Evolutionary conservation across 768 basidiomycete genomes (phyloP).

Genomic region (Mycena galericulata): DNA sequence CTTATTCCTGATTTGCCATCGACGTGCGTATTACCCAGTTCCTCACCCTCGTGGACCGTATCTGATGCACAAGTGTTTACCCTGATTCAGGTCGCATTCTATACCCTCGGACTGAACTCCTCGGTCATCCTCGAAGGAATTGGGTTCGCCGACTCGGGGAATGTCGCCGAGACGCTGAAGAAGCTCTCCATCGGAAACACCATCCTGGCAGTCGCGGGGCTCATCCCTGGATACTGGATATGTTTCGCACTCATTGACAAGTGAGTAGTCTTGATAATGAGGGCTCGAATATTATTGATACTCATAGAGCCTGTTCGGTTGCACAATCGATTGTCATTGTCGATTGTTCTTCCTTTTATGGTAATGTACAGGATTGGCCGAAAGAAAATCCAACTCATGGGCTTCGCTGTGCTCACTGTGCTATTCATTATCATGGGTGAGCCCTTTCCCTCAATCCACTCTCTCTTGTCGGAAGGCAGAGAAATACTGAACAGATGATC

Average conservation of each 20-base stretch:
- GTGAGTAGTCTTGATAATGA: no score
- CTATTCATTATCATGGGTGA: constrained; percentile 78
- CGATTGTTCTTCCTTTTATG: no score
- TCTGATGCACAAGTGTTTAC: no score
- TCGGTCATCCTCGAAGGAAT: constrained; percentile 80
- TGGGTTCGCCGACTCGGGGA: constrained; percentile 60
- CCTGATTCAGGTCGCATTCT: constrained; percentile 82
- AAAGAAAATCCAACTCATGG: constrained; percentile 84
- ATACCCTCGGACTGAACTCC: constrained; percentile 88
- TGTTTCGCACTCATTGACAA: constrained; percentile 73
- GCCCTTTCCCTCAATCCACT: constrained; percentile 39
- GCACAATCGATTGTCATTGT: no score
- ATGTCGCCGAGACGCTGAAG: constrained; percentile 66
- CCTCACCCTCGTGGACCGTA: no score
- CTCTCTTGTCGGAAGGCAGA: background rate
- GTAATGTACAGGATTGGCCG: no score
- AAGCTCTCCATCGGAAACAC: constrained; percentile 82
- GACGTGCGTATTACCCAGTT: constrained; percentile 62
- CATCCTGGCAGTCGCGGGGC: constrained; percentile 79
- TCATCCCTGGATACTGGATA: constrained; percentile 85
- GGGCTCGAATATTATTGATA: no score
- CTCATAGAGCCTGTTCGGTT: no score
- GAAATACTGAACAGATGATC: background rate
- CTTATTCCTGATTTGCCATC: constrained; percentile 92
- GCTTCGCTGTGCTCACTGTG: constrained; percentile 74